Percentiles rank a stretch among this genome's conserved stretches.
Conservation (phyloP, 306 rosid species). For the Citrullus colocynthis region DNA sequence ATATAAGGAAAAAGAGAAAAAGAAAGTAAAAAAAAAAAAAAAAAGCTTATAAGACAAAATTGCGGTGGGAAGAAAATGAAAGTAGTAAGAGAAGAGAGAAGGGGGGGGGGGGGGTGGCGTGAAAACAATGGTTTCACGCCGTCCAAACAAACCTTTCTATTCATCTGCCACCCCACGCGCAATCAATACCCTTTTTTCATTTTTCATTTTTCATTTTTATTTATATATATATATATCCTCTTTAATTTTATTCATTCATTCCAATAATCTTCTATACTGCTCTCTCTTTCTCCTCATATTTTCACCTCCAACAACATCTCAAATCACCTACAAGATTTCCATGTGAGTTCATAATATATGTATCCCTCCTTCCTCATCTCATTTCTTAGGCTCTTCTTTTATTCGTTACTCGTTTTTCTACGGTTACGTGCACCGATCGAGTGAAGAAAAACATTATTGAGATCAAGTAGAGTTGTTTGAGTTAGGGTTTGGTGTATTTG, state of each 20-base stretch:
- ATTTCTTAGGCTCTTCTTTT: background rate
- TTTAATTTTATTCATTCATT: background rate
- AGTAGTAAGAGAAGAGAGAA: background rate
- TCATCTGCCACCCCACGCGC: slow-evolving; percentile 92
- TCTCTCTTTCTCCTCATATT: too few species aligned
- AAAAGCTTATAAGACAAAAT: slow-evolving; percentile 31
- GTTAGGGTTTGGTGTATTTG: too few species aligned
- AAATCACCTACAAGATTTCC: background rate
- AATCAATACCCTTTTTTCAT: slow-evolving; percentile 31
- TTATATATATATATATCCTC: background rate
- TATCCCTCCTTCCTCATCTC: background rate
- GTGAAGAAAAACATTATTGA: too few species aligned
- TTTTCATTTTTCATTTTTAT: background rate
- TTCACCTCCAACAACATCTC: background rate
- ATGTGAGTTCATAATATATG: background rate
- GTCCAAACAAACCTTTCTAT: slow-evolving; percentile 66
- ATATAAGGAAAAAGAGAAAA: background rate
- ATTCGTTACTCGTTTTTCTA: background rate
- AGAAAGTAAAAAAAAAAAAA: background rate
- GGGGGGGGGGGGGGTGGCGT: slow-evolving; percentile 59
- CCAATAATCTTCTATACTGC: background rate
- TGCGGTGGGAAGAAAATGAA: slow-evolving; percentile 24
- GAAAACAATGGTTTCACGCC: slow-evolving; percentile 79
- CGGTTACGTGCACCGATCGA: background rate
- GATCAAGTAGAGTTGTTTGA: too few species aligned